Evolutionary conservation across 2,329 filamentous ascomycete genomes (phyloP).

Genomic region (Macrophomina phaseolina): DNA sequence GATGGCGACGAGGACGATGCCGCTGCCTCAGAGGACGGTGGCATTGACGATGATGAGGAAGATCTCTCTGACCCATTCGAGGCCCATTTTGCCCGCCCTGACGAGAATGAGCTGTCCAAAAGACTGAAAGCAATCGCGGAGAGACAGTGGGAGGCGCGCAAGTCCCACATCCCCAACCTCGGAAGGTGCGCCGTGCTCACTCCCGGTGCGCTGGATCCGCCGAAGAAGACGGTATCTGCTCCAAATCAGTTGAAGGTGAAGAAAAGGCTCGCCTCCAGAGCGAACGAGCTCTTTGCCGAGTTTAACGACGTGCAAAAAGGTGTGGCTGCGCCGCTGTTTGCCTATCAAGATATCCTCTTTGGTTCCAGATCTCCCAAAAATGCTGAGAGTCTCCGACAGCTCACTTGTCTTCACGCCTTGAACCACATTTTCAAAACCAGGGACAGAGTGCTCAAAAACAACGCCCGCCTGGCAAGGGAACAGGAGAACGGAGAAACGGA

Average conservation of each 20-base stretch:
- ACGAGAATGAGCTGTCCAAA: constrained; percentile 64
- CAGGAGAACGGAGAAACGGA: constrained; percentile 68
- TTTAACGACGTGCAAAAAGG: constrained; percentile 69
- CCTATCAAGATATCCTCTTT: constrained; percentile 81
- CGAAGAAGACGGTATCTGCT: constrained; percentile 35
- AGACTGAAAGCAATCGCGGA: constrained; percentile 54
- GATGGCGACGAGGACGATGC: constrained; percentile 35
- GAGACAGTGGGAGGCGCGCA: constrained; percentile 56
- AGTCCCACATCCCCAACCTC: constrained; percentile 36
- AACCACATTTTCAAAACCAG: constrained; percentile 95
- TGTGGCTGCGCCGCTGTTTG: constrained; percentile 75
- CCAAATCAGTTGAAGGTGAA: constrained; percentile 41
- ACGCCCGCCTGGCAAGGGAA: constrained; percentile 74
- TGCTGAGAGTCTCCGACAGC: constrained; percentile 69
- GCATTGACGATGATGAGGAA: constrained; percentile 53
- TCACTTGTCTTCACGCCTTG: constrained; percentile 81
- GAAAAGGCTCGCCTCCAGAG: constrained; percentile 39
- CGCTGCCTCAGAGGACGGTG: constrained; percentile 47
- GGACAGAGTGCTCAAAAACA: constrained; percentile 92
- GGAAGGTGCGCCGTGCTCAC: constrained; percentile 40
- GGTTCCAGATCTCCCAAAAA: constrained; percentile 74
- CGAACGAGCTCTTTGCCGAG: constrained; percentile 42
- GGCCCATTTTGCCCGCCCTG: constrained; percentile 73
- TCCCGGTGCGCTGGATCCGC: constrained; percentile 30
- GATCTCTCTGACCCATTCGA: constrained; percentile 74